A percentile compares a stretch with the other conserved stretches of the same genome.
Conservation (phyloP, 1,284 basidiomycete species). For the Cutaneotrichosporon sp. region DNA sequence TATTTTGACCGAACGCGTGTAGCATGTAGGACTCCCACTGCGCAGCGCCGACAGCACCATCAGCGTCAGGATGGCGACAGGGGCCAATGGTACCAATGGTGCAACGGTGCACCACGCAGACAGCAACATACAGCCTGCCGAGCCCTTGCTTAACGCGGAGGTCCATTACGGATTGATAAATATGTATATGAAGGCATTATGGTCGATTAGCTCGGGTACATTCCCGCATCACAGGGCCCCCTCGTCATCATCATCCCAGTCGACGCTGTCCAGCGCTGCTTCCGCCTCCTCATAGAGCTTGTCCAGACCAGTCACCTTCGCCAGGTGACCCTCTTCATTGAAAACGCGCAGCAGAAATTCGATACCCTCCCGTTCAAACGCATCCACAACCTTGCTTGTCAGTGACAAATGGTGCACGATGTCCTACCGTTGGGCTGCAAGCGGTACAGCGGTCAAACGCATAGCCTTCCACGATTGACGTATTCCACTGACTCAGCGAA, state of each 20-base stretch:
- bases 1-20: no score
- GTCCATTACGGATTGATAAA: no score
- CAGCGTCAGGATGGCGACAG: no score
- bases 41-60: no score
- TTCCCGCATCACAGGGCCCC: no score
- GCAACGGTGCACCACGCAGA: no score
- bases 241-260: constrained; percentile 17
- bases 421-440: constrained; percentile 68
- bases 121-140: no score
- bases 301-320: constrained; percentile 78
- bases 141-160: no score
- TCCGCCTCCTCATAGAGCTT: constrained; percentile 68
- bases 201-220: no score
- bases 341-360: constrained; percentile 74
- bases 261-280: constrained; percentile 17
- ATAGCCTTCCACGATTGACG: constrained; percentile 72
- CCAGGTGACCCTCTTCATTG: constrained; percentile 76
- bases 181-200: no score
- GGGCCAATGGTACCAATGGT: no score
- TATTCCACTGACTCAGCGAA: constrained; percentile 78
- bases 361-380: constrained; percentile 70
- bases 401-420: neutral
- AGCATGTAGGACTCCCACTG: no score
- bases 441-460: constrained; percentile 87
- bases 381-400: constrained; percentile 60